Evolutionary conservation across 768 basidiomycete genomes (phyloP).

Genomic region (Xanthoconium purpureum): DNA sequence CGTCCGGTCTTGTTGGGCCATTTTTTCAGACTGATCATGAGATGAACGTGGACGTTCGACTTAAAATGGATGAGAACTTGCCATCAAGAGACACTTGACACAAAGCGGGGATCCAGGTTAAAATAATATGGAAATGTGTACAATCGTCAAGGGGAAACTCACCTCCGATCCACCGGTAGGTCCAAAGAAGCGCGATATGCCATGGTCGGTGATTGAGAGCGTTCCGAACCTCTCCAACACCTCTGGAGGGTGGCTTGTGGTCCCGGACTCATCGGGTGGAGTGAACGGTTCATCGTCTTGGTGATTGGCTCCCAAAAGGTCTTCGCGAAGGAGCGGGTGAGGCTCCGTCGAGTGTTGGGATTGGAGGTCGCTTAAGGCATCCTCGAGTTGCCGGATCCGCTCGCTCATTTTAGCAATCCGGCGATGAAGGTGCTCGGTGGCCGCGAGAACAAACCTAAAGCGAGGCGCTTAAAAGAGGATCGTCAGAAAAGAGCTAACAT

Average conservation of each 20-base stretch:
- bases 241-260: slow-evolving; percentile 33
- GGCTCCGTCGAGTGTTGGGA: slow-evolving; percentile 48
- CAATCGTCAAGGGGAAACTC: slow-evolving; percentile 23
- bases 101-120: slow-evolving; percentile 8
- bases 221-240: slow-evolving; percentile 59
- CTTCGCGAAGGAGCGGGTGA: slow-evolving; percentile 60
- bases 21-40: slow-evolving; percentile 26
- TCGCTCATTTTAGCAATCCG: slow-evolving; percentile 50
- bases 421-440: slow-evolving; percentile 63
- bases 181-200: slow-evolving; percentile 61
- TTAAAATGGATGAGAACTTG: slow-evolving; percentile 11
- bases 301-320: slow-evolving; percentile 38
- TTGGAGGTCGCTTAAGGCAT: slow-evolving; percentile 53
- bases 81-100: slow-evolving; percentile 35
- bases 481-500: neutral
- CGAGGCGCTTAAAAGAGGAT: slow-evolving; percentile 6
- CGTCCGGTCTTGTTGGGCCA: slow-evolving; percentile 7
- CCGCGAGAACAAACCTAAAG: slow-evolving; percentile 55
- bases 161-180: slow-evolving; percentile 70
- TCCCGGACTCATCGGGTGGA: slow-evolving; percentile 25
- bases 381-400: slow-evolving; percentile 59
- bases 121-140: slow-evolving; percentile 8
- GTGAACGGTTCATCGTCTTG: slow-evolving; percentile 24
- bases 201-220: slow-evolving; percentile 56
- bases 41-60: slow-evolving; percentile 4